Evolutionary conservation across 2,329 filamentous ascomycete species (phyloP).

Genomic region (Penicillium palitans): DNA sequence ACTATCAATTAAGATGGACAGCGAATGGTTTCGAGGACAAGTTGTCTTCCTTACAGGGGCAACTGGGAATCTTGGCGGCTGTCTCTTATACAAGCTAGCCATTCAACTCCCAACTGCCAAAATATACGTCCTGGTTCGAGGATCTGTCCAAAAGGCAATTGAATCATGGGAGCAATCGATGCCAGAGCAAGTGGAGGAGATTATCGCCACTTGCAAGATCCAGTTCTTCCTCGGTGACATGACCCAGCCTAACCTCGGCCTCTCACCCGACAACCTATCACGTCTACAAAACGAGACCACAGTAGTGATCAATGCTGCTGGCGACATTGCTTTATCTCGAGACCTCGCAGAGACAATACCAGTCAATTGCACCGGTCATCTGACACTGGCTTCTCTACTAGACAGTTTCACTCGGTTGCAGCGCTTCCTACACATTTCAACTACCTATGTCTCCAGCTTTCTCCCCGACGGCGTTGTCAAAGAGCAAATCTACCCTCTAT

Average conservation of each 20-base stretch:
- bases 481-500: conserved; percentile 7
- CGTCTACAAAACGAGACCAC: conserved; percentile 16
- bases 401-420: conserved; percentile 8
- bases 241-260: conserved; percentile 13
- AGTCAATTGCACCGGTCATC: conserved; percentile 15
- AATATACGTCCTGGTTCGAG: conserved; percentile 16
- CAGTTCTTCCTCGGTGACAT: conserved; percentile 21
- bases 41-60: conserved; percentile 20
- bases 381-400: conserved; percentile 3
- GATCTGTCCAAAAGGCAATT: conserved; percentile 10
- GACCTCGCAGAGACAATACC: conserved; percentile 13
- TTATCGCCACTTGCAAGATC: conserved; percentile 23
- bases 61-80: conserved; percentile 20
- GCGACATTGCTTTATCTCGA: conserved; percentile 17
- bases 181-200: conserved; percentile 21
- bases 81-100: conserved; percentile 22
- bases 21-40: conserved; percentile 15
- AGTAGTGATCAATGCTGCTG: conserved; percentile 20
- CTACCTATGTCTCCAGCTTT: conserved; percentile 15
- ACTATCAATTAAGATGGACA: not conserved
- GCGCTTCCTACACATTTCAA: conserved; percentile 18
- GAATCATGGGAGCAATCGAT: conserved; percentile 18
- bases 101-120: conserved; percentile 19
- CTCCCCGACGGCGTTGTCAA: conserved; percentile 9
- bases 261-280: conserved; percentile 6